phyloP scores from a whole-genome alignment of 2,329 filamentous ascomycete genomes.

The Aspergillus tamarii region DNA sequence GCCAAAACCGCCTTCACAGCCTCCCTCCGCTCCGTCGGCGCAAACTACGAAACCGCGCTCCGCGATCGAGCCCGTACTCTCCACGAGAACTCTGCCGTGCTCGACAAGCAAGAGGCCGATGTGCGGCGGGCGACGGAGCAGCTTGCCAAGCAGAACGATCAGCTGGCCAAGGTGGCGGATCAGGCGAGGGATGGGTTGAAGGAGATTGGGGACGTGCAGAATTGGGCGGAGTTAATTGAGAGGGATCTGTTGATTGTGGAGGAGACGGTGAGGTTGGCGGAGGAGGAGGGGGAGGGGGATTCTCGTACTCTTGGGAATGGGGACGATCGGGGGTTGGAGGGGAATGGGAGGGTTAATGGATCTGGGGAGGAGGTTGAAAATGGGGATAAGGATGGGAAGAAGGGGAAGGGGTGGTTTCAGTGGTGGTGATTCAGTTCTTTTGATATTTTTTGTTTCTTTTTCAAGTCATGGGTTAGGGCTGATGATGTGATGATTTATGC shows the following conservation, averaged over 20 bases:
- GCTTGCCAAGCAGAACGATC: constrained; percentile 56
- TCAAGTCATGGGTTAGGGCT: not conserved
- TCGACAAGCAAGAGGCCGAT: constrained; percentile 60
- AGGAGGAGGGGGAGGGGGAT: constrained; percentile 24
- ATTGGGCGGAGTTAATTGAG: constrained; percentile 66
- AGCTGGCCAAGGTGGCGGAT: constrained; percentile 59
- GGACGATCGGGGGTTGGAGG: constrained; percentile 7
- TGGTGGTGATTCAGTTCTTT: constrained; percentile 8
- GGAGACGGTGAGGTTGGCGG: constrained; percentile 44
- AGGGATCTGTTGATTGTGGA: constrained; percentile 49
- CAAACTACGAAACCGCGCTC: constrained; percentile 56
- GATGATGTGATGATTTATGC: not conserved
- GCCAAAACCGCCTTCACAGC: constrained; percentile 49
- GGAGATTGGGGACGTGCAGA: constrained; percentile 67
- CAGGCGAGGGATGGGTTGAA: constrained; percentile 60
- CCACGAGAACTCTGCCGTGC: constrained; percentile 57
- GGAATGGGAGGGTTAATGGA: constrained; percentile 5
- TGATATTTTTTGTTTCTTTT: not conserved
- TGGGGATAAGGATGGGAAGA: constrained; percentile 12
- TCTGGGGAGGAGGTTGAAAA: constrained; percentile 7
- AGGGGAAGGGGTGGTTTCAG: constrained; percentile 13
- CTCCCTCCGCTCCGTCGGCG: constrained; percentile 47
- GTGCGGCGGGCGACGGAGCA: constrained; percentile 54
- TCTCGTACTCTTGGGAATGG: not conserved
- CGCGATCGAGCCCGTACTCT: constrained; percentile 58